Conservation (phyloP, 1,139 yeast species). For the Debaryomyces singareniensis region DNA sequence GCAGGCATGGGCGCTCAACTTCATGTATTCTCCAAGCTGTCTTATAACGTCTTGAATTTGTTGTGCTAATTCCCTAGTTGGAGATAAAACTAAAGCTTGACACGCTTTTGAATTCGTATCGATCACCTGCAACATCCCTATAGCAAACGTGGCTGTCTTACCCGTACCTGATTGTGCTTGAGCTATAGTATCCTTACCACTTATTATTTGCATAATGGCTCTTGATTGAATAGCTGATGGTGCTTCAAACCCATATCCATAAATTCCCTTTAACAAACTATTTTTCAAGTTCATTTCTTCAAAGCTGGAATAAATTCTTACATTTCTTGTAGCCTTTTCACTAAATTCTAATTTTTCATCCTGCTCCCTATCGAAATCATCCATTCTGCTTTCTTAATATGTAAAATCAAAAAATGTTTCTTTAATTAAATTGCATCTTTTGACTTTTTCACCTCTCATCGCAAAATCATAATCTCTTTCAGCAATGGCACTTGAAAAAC, state of each 20-base stretch:
- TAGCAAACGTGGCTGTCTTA: conserved; percentile 93
- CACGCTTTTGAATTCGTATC: conserved; percentile 63
- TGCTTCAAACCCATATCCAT: conserved; percentile 85
- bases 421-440: no score
- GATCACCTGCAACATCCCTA: conserved; percentile 80
- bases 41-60: conserved; percentile 84
- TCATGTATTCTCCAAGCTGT: conserved; percentile 83
- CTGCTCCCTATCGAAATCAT: conserved; percentile 48
- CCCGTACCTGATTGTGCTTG: conserved; percentile 99
- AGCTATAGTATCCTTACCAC: conserved; percentile 89
- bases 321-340: conserved; percentile 46
- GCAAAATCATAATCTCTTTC: not conserved
- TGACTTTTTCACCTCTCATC: no score
- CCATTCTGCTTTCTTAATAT: conserved; percentile 9
- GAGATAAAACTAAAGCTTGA: conserved; percentile 83
- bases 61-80: conserved; percentile 91
- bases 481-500: conserved; percentile 5
- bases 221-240: conserved; percentile 96
- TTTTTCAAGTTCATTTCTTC: conserved; percentile 78
- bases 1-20: conserved; percentile 79
- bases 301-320: conserved; percentile 60
- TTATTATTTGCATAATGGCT: conserved; percentile 87
- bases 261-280: conserved; percentile 65
- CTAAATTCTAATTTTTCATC: conserved; percentile 57
- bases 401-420: no score